phyloP scores from a whole-genome alignment of 75 land plant species.

The Cryptomeria japonica region DNA sequence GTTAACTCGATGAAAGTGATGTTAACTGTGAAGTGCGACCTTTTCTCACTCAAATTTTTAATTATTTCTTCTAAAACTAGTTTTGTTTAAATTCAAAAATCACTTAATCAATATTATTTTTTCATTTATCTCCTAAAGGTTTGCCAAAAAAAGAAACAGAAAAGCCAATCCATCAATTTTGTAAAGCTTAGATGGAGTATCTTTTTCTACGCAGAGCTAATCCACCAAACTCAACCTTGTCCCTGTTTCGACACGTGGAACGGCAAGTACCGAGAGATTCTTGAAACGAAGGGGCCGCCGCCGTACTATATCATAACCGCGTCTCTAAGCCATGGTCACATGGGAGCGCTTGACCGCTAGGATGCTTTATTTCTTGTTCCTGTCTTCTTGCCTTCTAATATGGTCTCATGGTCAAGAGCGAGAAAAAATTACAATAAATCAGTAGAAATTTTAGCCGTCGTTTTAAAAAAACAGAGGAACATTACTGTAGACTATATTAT shows the following conservation, averaged over 20 bases:
- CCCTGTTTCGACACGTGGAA: conserved; percentile 1
- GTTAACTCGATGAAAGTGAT: no score
- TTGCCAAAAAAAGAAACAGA: no score
- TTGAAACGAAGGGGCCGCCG: background rate
- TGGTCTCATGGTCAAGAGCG: background rate
- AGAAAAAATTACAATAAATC: background rate
- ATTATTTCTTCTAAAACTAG: no score
- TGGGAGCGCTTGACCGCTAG: background rate
- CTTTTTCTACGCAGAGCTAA: background rate
- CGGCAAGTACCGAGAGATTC: background rate
- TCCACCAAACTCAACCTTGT: background rate
- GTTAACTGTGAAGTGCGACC: no score
- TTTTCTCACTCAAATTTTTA: no score
- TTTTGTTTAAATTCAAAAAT: no score
- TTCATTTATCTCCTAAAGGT: no score
- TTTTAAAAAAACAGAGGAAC: background rate
- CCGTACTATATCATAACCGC: background rate
- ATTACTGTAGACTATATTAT: background rate
- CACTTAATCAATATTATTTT: no score
- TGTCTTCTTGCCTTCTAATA: background rate
- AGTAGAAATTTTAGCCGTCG: background rate
- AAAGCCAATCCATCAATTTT: no score
- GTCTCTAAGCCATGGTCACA: background rate
- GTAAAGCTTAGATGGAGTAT: no score
- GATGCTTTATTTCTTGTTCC: background rate